Base-by-base conservation (phyloP, 257 asterid genomes). In the Solanum pennellii region DNA sequence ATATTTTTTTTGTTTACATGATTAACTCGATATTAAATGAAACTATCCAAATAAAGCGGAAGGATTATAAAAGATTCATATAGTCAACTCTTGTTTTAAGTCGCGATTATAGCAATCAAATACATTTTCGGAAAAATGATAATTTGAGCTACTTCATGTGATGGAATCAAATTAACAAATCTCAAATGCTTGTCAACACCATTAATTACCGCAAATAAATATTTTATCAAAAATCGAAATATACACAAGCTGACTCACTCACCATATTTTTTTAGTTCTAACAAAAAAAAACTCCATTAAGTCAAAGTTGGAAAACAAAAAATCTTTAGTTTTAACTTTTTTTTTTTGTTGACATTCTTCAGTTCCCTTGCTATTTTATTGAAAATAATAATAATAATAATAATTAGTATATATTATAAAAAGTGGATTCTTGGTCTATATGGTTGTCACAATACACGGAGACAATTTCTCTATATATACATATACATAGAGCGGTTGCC, bases 351-450 rank as follows among this genome's bases (percentile, higher is more conserved):
- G 5, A 23, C 25, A 52, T 77, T 9, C 35, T 45, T 27, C 25
- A 79, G 13, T 25, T 1, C 9, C 37, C 7, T 25, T 4, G 16
- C 12, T 5, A 79, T 44, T 77, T 42, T 23, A 52, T 49, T 15
- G 6, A 6, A 16, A 52, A 16, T 2, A 52, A 16, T 16, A 27
- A 27, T 27, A 27, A 27, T 27, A 27, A 27, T 27, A 52, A 52
- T 52, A 16, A 52, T 52, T 56, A 56, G 65, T 52, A 52, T 52
- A 52, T 56, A 2, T 6, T 18, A 18, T 23, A 56, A 56, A 92
- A 89, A 88, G 91, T 85, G 75, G 91, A 89, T 91, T 91, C 89
- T 88, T 88, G 90, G 88, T 84, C 37, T 74, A 83, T 65, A 60
- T 45, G 89, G 87, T 74, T 72, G 47, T 85, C 62, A 33, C 74